Evolutionary conservation across 2,329 filamentous ascomycete species (phyloP), one percentile per base, ranked within the genome.

Genomic region (Colletotrichum liaoningense): DNA sequence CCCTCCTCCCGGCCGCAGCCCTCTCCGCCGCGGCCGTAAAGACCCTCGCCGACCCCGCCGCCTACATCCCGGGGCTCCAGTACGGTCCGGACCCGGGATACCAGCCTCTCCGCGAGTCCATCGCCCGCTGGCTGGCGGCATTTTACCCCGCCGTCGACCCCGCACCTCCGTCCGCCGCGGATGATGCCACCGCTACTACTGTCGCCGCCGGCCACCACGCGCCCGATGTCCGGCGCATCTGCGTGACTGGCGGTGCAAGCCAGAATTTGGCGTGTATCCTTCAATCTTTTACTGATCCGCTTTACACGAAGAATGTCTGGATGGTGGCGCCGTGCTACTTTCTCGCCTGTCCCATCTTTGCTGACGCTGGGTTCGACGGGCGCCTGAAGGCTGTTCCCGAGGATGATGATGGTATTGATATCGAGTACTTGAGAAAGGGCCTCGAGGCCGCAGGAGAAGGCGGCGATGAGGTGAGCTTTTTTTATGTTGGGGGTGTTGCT

Each of bases 51-150:
- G 86, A 93, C 78, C 88, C 90, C 11, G 79, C 82, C 9, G 83
- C 93, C 69, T 90, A 88, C 69, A 84, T 87, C 2, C 89, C 91
- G 1, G 93, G 88, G n/a, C 87, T 98, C 49, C 87, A 92, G 71
- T 98, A 98, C 79, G 95, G 93, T 0, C 92, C 94, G 0, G 94
- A 97, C 80, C 84, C 90, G 56, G 95, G 95, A 33, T 93, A 93
- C 78, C 83, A 88, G 74, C 91, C 91, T n/a, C 86, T 97, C 49
- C 89, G 94, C 16, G 85, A 90, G 74, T 88, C 90, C 54, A 83
- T 98, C 42, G 92, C 94, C 4, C 79, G 83, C 52, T 98, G 94
- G 93, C 85, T 98, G 54, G 88, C 86, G 1, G 77, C 79, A 0
- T 92, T 92, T 78, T 96, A 94, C 79, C 75, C 80, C 63, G 78